Base-by-base conservation (phyloP, 371 early-diverging fungal species). In the Parasitella parasitica region DNA sequence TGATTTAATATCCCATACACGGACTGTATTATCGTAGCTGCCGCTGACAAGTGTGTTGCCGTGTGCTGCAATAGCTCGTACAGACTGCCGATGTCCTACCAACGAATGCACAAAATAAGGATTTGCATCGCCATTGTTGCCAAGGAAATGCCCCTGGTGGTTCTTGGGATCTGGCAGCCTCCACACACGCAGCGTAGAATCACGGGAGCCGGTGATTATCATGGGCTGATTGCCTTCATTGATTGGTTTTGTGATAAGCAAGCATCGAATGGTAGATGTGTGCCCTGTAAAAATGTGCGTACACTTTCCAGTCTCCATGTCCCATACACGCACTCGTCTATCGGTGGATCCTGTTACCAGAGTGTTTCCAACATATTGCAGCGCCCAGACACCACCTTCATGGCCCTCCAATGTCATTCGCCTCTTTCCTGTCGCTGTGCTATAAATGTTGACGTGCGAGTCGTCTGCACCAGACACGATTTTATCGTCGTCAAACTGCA, bases 311-410 rank as follows among this genome's bases (percentile, higher is more conserved):
- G 87, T 83, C 28, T 90, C 88, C 76, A 96, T 88, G 69, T 99
- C 94, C 99, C 99, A 99, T 0, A 99, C 92, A 22, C 97, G 85
- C 7, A 98, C 95, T 0, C 94, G 92, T 28, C 97, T 87, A 75
- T 99, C 99, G 0, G 97, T 98, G 16, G 96, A 94, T 16, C 99
- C 99, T 50, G 94, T 93, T 1, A 98, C 96, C 1, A 99, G 82
- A 1, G 93, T 86, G 50, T 92, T 89, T 36, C 90, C 90, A 35
- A 87, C 84, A 62, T 92, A 93, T 59, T 94, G 91, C 49, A 99
- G 85, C 4, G 97, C 94, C 99, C 99, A 99, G 2, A 99, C 97
- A 49, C 99, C 99, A 28, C 99, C 99, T 39, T 93, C 94, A 70
- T 99, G 99, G 9, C 98, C 99, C 13, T 78, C 82, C 24, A 99